Percentiles rank a stretch among this genome's conserved stretches.
phyloP scores from a whole-genome alignment of 1,139 yeast genomes.

The Yamadazyma trypodendri region DNA sequence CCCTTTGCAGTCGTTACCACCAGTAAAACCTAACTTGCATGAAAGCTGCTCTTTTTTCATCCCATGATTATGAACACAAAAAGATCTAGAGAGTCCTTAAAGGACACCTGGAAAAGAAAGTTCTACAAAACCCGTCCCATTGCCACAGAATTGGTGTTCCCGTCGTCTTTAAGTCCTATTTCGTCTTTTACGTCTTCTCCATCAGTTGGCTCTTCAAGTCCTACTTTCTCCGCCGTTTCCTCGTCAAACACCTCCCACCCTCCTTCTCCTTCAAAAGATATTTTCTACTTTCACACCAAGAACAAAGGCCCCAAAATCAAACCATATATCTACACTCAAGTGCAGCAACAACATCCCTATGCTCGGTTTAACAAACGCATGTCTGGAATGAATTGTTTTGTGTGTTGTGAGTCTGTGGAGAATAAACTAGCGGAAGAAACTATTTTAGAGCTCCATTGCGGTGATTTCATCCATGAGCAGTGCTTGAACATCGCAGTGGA shows the following conservation, averaged over 20 bases:
- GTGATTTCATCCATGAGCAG: slow-evolving; percentile 39
- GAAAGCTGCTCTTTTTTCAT: too few species aligned
- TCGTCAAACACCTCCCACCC: slow-evolving; percentile 6
- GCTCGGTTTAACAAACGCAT: slow-evolving; percentile 6
- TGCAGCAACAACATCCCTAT: slow-evolving; percentile 5
- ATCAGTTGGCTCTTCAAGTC: slow-evolving; percentile 3
- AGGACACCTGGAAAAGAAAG: slow-evolving; percentile 9
- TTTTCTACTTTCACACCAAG: slow-evolving; percentile 4
- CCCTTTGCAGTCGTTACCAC: neutral
- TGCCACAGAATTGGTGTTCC: slow-evolving; percentile 7
- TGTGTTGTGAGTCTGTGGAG: slow-evolving; percentile 36
- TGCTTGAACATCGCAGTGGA: slow-evolving; percentile 28
- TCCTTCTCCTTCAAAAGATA: neutral
- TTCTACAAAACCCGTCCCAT: slow-evolving; percentile 4
- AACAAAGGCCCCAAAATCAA: slow-evolving; percentile 26
- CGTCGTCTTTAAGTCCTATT: slow-evolving; percentile 15
- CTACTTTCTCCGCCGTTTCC: slow-evolving; percentile 7
- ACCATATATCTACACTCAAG: slow-evolving; percentile 23
- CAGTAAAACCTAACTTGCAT: too few species aligned
- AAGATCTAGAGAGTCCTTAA: slow-evolving; percentile 5
- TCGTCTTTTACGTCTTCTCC: slow-evolving; percentile 5
- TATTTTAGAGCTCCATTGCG: slow-evolving; percentile 34
- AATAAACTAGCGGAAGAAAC: slow-evolving; percentile 34
- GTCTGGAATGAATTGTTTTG: slow-evolving; percentile 24
- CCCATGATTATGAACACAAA: neutral